These are phyloP conservation scores for Tulasnella sp. DNA, from an alignment of 768 basidiomycete species.

Conservation along the genomic window DNA sequence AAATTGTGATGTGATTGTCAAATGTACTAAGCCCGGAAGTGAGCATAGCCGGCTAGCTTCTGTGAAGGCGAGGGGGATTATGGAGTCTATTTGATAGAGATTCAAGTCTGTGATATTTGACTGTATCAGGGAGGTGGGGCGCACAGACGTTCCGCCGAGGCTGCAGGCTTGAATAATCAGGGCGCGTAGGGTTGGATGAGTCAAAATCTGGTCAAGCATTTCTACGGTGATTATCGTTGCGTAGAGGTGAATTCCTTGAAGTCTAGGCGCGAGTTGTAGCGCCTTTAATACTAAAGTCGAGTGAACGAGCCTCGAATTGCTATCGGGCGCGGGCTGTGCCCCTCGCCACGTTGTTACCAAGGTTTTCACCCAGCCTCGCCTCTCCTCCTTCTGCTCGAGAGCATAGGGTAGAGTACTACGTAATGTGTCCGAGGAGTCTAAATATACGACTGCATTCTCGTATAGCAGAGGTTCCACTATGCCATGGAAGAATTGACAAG, in stretches of 20 bases:
- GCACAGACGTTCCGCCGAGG: neutral
- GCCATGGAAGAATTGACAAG: neutral
- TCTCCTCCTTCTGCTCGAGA: neutral
- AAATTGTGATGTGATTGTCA: neutral
- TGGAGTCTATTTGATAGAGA: neutral
- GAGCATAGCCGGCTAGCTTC: neutral
- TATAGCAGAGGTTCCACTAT: neutral
- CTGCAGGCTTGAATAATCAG: neutral
- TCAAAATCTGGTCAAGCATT: neutral
- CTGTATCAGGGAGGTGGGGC: neutral
- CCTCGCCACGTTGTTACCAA: neutral
- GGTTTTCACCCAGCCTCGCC: neutral
- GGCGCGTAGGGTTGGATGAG: neutral
- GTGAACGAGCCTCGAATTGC: neutral
- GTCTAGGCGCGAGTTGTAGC: neutral
- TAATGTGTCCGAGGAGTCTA: neutral
- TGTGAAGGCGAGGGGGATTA: neutral
- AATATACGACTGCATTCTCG: neutral
- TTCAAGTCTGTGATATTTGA: neutral
- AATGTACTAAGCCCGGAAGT: neutral
- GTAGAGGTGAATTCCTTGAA: neutral
- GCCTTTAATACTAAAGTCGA: neutral
- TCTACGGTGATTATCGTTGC: neutral
- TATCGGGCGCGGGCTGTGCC: neutral
- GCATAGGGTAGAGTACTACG: neutral